These are phyloP conservation scores for Yamadazyma trypodendri DNA, from an alignment of 1,139 yeast genomes.

Conservation along the genomic window DNA sequence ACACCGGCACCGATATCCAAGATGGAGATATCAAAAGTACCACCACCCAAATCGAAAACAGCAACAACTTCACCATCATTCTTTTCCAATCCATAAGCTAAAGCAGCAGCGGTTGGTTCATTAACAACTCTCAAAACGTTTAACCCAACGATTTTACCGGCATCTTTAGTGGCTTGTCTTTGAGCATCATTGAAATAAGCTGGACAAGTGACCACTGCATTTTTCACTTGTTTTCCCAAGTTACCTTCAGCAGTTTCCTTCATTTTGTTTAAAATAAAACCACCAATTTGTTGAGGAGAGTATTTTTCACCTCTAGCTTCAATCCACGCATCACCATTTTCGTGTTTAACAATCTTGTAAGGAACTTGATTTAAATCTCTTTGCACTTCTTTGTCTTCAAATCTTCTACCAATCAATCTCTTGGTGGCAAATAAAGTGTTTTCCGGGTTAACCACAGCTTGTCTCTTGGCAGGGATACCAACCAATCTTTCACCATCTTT, in stretches of 20 bases:
- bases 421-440: slow-evolving; percentile 97
- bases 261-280: slow-evolving; percentile 92
- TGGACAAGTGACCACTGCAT: slow-evolving; percentile 75
- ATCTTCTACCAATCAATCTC: slow-evolving; percentile 98
- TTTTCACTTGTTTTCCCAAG: slow-evolving; percentile 60
- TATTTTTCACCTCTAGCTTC: slow-evolving; percentile 93
- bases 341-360: slow-evolving; percentile 93
- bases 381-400: slow-evolving; percentile 94
- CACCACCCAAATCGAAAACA: slow-evolving; percentile 97
- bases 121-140: slow-evolving; percentile 59
- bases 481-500: slow-evolving; percentile 87
- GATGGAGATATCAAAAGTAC: slow-evolving; percentile 97
- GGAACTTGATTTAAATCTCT: slow-evolving; percentile 96
- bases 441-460: slow-evolving; percentile 97
- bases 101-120: slow-evolving; percentile 66
- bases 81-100: slow-evolving; percentile 67
- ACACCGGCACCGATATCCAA: slow-evolving; percentile 98
- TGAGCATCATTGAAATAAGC: slow-evolving; percentile 64
- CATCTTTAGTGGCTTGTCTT: slow-evolving; percentile 64
- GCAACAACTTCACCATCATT: slow-evolving; percentile 66
- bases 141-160: slow-evolving; percentile 61
- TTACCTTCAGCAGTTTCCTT: slow-evolving; percentile 79
- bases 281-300: slow-evolving; percentile 98
- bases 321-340: slow-evolving; percentile 98
- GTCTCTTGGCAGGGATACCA: slow-evolving; percentile 99